Conservation (phyloP, 441 rosid genomes). For the Pelargonium myrrhifolium region DNA sequence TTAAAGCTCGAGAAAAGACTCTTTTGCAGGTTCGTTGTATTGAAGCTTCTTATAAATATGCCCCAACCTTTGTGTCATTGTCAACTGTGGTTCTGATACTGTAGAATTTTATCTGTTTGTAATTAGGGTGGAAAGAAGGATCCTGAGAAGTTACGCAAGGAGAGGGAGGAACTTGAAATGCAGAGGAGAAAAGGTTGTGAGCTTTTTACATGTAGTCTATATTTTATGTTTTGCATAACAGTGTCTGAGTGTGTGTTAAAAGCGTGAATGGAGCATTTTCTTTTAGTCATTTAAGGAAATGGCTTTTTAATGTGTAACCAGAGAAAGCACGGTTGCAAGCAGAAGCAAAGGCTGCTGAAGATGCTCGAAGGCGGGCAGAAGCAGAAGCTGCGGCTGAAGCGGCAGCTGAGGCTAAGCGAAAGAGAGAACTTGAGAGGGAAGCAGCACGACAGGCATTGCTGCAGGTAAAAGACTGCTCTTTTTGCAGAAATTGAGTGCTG, state of each 20-base stretch:
- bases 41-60: slow-evolving; percentile 4
- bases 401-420: slow-evolving; percentile 51
- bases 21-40: slow-evolving; percentile 37
- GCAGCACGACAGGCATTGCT: slow-evolving; percentile 60
- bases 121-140: slow-evolving; percentile 49
- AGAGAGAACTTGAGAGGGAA: slow-evolving; percentile 67
- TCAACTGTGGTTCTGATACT: slow-evolving; percentile 11
- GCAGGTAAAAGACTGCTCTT: slow-evolving; percentile 29
- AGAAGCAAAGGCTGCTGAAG: slow-evolving; percentile 70
- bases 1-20: slow-evolving; percentile 64
- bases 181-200: slow-evolving; percentile 48
- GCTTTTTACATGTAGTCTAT: background rate
- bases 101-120: slow-evolving; percentile 17
- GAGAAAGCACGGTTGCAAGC: slow-evolving; percentile 56
- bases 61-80: slow-evolving; percentile 6
- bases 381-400: slow-evolving; percentile 59
- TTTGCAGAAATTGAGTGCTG: too few species aligned
- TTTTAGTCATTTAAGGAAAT: background rate
- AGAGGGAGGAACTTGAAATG: slow-evolving; percentile 60
- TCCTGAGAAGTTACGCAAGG: slow-evolving; percentile 52
- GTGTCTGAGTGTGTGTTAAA: background rate
- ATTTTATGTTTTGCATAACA: background rate
- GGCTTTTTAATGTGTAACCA: slow-evolving; percentile 18
- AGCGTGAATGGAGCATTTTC: background rate
- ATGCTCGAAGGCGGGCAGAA: slow-evolving; percentile 35